Percentiles rank a stretch among this genome's conserved stretches.
These are phyloP conservation scores for Scedosporium boydii DNA, from an alignment of 2,329 filamentous ascomycete genomes.

Conservation along the genomic window DNA sequence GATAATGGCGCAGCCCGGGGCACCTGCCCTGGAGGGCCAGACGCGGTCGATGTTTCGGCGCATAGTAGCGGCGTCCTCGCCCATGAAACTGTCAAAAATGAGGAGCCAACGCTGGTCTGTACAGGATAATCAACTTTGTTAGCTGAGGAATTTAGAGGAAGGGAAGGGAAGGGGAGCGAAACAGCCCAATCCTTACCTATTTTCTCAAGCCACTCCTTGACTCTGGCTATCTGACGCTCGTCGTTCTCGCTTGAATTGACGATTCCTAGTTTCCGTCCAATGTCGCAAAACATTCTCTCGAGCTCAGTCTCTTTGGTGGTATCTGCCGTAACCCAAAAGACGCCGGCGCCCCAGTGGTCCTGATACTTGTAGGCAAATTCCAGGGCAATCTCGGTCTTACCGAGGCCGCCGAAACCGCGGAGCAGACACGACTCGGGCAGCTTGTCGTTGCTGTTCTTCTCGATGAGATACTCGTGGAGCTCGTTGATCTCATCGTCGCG, in stretches of 20 bases:
- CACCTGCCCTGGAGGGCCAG: not conserved
- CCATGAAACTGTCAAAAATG: not conserved
- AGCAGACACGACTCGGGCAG: not conserved
- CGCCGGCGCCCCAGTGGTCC: not conserved
- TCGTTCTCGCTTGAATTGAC: not conserved
- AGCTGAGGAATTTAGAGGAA: too few species aligned
- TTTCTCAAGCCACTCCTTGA: not conserved
- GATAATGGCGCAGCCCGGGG: not conserved
- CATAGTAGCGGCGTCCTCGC: not conserved
- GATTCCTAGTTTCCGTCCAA: not conserved
- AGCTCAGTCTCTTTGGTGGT: not conserved
- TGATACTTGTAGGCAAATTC: not conserved
- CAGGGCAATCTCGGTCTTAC: not conserved
- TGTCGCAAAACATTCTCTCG: not conserved
- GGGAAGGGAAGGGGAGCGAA: too few species aligned
- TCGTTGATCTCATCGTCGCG: not conserved
- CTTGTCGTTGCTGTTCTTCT: not conserved
- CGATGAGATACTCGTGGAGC: not conserved
- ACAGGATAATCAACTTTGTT: not conserved
- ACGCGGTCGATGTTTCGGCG: not conserved
- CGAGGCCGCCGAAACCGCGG: not conserved
- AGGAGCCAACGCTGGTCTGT: not conserved
- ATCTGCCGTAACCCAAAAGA: not conserved
- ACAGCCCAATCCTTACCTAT: not conserved
- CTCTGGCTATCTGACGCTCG: not conserved